phyloP scores from a whole-genome alignment of 352 stramenopile genomes.

The Globisporangium paddicum region DNA sequence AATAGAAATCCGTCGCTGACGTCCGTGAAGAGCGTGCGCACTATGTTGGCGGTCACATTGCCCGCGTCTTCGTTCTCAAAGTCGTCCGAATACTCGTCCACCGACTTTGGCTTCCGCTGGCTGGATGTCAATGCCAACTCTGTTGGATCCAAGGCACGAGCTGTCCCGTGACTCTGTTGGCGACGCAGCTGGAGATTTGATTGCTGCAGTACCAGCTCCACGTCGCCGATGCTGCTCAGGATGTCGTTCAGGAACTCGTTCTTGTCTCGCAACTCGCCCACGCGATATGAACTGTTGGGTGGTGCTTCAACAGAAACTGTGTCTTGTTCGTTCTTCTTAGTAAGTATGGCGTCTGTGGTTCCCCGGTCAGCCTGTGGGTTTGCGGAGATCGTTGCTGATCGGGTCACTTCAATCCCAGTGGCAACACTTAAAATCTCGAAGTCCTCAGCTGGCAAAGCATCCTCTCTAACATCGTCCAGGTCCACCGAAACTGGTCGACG shows the following conservation, averaged over 20 bases:
- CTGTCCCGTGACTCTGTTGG: not conserved
- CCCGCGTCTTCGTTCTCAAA: slow-evolving; percentile 6
- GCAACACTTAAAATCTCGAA: not conserved
- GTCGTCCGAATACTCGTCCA: slow-evolving; percentile 15
- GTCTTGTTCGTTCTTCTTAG: not conserved
- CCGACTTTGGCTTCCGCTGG: not conserved
- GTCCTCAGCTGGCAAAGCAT: not conserved
- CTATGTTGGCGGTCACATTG: not conserved
- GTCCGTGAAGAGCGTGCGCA: slow-evolving; percentile 8
- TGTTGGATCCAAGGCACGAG: not conserved
- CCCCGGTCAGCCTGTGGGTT: not conserved
- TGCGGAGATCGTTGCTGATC: too few species aligned
- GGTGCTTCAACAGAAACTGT: not conserved
- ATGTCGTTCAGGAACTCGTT: slow-evolving; percentile 57
- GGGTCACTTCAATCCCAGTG: not conserved
- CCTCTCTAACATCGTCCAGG: not conserved
- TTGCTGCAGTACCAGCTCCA: slow-evolving; percentile 51
- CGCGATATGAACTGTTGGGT: not conserved
- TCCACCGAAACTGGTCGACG: not conserved
- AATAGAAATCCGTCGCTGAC: not conserved
- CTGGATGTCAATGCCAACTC: not conserved
- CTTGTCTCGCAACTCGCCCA: slow-evolving; percentile 19
- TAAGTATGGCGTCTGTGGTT: not conserved
- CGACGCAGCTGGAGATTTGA: slow-evolving; percentile 9
- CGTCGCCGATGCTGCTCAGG: slow-evolving; percentile 49